Evolutionary conservation across 257 asterid genomes (phyloP).

Genomic region (Dorcoceras hygrometricum): DNA sequence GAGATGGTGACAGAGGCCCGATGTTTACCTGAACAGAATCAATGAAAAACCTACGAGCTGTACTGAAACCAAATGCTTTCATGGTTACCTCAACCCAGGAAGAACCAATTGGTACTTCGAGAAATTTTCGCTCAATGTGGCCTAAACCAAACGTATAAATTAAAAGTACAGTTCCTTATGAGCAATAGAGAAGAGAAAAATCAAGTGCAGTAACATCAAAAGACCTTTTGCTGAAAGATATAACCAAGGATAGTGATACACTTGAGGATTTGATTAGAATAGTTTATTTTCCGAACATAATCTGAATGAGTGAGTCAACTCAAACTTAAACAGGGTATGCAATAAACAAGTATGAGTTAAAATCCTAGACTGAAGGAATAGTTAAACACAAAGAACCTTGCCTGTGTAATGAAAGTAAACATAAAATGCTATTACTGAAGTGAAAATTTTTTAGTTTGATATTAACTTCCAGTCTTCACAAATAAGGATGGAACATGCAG

Average conservation of each 20-base stretch:
- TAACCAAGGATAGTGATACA: constrained; percentile 6
- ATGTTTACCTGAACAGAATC: constrained; percentile 83
- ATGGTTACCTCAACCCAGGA: constrained; percentile 93
- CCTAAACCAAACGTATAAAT: constrained; percentile 44
- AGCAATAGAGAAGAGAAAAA: constrained; percentile 10
- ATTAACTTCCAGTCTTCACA: too few relatives aligned
- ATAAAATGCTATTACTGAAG: too few relatives aligned
- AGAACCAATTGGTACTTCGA: constrained; percentile 93
- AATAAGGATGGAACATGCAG: neutral
- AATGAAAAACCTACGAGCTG: constrained; percentile 80
- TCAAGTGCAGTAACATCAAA: constrained; percentile 8
- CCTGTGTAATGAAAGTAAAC: too few relatives aligned
- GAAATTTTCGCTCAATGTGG: constrained; percentile 77
- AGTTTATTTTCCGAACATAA: too few relatives aligned
- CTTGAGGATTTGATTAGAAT: neutral
- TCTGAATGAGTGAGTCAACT: too few relatives aligned
- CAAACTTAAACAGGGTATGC: too few relatives aligned
- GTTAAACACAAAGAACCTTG: too few relatives aligned
- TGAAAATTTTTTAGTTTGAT: too few relatives aligned
- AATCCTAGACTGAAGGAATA: too few relatives aligned
- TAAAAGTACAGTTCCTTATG: constrained; percentile 12
- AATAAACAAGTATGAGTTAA: too few relatives aligned
- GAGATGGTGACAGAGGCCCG: constrained; percentile 17
- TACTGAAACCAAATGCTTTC: constrained; percentile 75
- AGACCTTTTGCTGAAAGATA: constrained; percentile 3